Evolutionary conservation across 2,329 filamentous ascomycete species (phyloP).

Genomic region (Penicillium concentricum): DNA sequence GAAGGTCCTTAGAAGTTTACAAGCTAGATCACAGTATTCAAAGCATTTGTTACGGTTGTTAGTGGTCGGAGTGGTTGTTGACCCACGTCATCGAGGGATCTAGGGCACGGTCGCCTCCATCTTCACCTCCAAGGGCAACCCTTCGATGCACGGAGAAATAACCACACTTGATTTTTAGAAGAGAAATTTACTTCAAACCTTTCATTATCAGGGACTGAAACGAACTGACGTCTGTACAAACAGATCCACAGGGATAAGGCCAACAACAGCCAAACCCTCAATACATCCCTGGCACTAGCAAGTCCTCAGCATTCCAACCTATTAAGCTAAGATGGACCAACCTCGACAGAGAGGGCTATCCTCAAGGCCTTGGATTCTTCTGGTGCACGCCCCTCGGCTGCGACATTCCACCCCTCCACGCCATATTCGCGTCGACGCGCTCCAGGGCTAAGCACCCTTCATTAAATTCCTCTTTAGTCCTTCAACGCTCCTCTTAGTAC

Average conservation of each 20-base stretch:
- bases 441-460: constrained; percentile 4
- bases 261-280: neutral
- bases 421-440: constrained; percentile 27
- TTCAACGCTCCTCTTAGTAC: neutral
- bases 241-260: constrained; percentile 12
- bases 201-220: constrained; percentile 15
- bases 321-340: constrained; percentile 6
- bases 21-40: too few relatives aligned
- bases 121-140: constrained; percentile 8
- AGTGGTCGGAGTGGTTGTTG: neutral
- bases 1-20: neutral
- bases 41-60: neutral
- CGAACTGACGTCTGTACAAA: constrained; percentile 13
- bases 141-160: constrained; percentile 7
- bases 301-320: constrained; percentile 17
- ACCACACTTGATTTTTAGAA: constrained; percentile 6
- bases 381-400: constrained; percentile 20
- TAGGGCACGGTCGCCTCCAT: constrained; percentile 1
- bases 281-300: constrained; percentile 13
- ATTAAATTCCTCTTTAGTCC: constrained; percentile 20
- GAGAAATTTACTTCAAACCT: constrained; percentile 3
- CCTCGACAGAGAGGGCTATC: neutral
- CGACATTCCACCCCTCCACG: constrained; percentile 29
- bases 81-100: constrained; percentile 19
- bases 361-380: constrained; percentile 21